Percentiles rank a stretch among this genome's conserved stretches.
These are phyloP conservation scores for Xanthoconium purpureum DNA, from an alignment of 768 basidiomycete genomes.

Conservation along the genomic window DNA sequence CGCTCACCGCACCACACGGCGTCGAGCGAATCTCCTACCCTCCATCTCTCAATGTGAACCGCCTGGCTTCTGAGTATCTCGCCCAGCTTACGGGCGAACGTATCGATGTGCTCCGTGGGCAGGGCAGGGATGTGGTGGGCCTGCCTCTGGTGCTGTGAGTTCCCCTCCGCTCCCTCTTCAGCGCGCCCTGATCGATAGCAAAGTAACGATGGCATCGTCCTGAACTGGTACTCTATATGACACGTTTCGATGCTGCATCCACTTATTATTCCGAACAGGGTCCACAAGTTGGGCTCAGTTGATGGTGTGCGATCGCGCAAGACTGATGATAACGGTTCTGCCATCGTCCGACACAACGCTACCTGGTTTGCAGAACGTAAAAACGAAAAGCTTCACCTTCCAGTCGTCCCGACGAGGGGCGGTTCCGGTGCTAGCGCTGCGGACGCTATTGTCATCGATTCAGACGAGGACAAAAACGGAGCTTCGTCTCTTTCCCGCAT, in stretches of 20 bases:
- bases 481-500: neutral
- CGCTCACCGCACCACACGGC: constrained; percentile 20
- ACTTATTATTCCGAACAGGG: constrained; percentile 17
- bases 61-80: constrained; percentile 10
- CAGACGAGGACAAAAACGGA: constrained; percentile 13
- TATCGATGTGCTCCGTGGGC: constrained; percentile 12
- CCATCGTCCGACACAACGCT: neutral
- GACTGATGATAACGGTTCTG: neutral
- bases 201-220: constrained; percentile 28
- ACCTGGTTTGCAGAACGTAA: neutral
- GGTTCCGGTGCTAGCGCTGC: constrained; percentile 10
- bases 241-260: neutral
- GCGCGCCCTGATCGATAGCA: constrained; percentile 4
- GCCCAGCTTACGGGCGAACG: constrained; percentile 19
- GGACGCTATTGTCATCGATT: constrained; percentile 24
- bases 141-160: constrained; percentile 28
- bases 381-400: neutral
- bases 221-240: constrained; percentile 27
- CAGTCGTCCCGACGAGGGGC: neutral
- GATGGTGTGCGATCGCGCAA: neutral
- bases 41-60: constrained; percentile 7
- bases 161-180: neutral
- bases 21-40: constrained; percentile 28
- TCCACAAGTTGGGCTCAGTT: constrained; percentile 6
- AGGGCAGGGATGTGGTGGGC: constrained; percentile 25